Evolutionary conservation across 352 stramenopile species (phyloP), one percentile per base, ranked within the genome.

Genomic region (Chrysophaeum taylorii): DNA sequence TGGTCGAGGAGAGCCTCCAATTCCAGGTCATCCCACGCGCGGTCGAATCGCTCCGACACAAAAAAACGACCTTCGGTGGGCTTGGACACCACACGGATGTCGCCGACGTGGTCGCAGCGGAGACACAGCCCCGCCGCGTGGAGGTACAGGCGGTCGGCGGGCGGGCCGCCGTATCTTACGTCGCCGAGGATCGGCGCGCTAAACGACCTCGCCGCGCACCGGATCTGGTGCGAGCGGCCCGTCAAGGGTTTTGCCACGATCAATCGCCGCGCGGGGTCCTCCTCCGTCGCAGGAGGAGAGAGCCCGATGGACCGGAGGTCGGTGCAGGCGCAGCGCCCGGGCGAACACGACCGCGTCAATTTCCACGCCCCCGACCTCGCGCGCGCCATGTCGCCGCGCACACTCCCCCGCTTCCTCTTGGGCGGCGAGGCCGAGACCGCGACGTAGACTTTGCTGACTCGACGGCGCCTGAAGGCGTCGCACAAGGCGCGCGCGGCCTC

Each of bases 191-290:
- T 71, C 35, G 80, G 76, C 36, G 86, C 63, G 57, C 79, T 76
- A 23, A 87, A 68, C 42, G 73, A 73, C 71, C 86, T 87, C 7
- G 80, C 78, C 0, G 82, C 79, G 12, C 86, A 80, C 27, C 82
- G 74, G 29, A 87, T 64, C 71, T 87, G 82, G 77, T 87, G 82
- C 29, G 82, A 85, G 70, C 77, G 78, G 21, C 82, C 82, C 0
- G 82, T 87, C 50, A 81, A 73, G 5, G 82, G 82, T 48, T 73
- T 73, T 66, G 84, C 85, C 29, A 86, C 54, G 33, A 85, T 71
- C 1, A 75, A 70, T 50, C 79, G 85, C 54, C 73, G 76, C 4
- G 52, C 52, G 12, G 29, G 7, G 23, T 39, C 25, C 7, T 16
- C 45, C 7, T 9, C 52, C 5, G 4, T 33, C 5, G 52, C 27